phyloP scores from a whole-genome alignment of 2,329 filamentous ascomycete species.

The Ascocoryne sarcoides region DNA sequence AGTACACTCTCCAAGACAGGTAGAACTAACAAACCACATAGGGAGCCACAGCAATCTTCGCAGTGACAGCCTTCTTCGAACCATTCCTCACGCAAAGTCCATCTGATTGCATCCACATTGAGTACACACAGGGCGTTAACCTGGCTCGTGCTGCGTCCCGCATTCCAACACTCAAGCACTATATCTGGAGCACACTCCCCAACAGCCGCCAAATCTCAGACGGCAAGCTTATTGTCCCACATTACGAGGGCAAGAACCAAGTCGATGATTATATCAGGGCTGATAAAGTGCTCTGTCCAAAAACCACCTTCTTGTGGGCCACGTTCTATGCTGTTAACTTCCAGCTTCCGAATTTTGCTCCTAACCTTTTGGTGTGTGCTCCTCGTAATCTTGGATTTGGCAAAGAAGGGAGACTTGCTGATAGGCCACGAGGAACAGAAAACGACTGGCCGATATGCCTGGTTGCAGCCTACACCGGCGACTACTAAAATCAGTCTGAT shows the following conservation, averaged over 20 bases:
- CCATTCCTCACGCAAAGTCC: slow-evolving; percentile 32
- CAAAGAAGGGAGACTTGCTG: too few relatives aligned
- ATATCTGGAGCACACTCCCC: slow-evolving; percentile 36
- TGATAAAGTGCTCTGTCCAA: slow-evolving; percentile 26
- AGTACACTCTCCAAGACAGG: too few relatives aligned
- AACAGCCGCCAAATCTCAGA: slow-evolving; percentile 30
- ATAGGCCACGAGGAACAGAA: too few relatives aligned
- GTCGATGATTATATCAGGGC: slow-evolving; percentile 30
- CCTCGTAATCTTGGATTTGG: too few relatives aligned
- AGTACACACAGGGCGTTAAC: slow-evolving; percentile 34
- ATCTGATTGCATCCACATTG: slow-evolving; percentile 30
- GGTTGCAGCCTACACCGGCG: slow-evolving; percentile 24
- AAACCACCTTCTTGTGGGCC: slow-evolving; percentile 35
- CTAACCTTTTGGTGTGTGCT: slow-evolving; percentile 21
- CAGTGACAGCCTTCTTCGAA: slow-evolving; percentile 48
- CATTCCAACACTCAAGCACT: slow-evolving; percentile 33
- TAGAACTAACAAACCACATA: too few relatives aligned
- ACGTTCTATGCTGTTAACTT: slow-evolving; percentile 32
- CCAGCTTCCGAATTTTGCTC: slow-evolving; percentile 21
- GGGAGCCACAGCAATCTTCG: slow-evolving; percentile 43
- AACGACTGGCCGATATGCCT: slow-evolving; percentile 24
- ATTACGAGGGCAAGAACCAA: slow-evolving; percentile 29
- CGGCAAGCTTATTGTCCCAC: slow-evolving; percentile 31
- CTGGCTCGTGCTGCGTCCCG: slow-evolving; percentile 35
- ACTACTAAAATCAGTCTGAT: slow-evolving; percentile 25